Conservation (phyloP, 371 early-diverging fungal genomes). For the Apophysomyces elegans region DNA sequence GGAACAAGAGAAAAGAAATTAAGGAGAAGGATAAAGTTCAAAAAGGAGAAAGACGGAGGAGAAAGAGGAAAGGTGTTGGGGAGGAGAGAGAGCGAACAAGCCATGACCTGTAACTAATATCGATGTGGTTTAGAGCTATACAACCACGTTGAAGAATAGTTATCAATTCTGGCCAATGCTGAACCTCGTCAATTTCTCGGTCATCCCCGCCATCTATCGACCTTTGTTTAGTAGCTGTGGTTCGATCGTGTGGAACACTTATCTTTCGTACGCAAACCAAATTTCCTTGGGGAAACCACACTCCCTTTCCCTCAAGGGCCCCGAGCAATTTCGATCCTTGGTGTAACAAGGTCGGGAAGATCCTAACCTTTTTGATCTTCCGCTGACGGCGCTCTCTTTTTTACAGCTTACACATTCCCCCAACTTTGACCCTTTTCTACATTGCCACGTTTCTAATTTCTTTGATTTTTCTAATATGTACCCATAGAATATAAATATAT, state of each 20-base stretch:
- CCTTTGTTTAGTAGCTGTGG: conserved; percentile 71
- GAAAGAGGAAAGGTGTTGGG: not conserved
- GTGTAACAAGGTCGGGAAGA: conserved; percentile 1
- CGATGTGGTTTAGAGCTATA: conserved; percentile 26
- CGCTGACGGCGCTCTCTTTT: not conserved
- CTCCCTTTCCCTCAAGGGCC: conserved; percentile 1
- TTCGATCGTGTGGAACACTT: conserved; percentile 76
- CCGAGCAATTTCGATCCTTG: conserved; percentile 6
- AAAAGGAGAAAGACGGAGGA: not conserved
- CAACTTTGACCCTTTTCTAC: no score
- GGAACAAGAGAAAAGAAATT: not conserved
- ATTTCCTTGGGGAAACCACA: not conserved
- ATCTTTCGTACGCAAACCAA: conserved; percentile 66
- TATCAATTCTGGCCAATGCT: conserved; percentile 80
- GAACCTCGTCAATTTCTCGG: conserved; percentile 73
- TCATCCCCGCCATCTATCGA: conserved; percentile 67
- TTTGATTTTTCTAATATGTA: no score
- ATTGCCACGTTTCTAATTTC: no score
- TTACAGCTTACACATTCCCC: not conserved
- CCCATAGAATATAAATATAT: no score
- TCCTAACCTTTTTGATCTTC: not conserved
- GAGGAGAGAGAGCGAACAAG: not conserved
- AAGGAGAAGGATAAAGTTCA: not conserved
- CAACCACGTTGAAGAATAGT: conserved; percentile 60
- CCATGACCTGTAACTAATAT: not conserved